Percentiles rank a stretch among this genome's conserved stretches.
phyloP scores from a whole-genome alignment of 1,139 yeast genomes.

The Diutina mesorugosa region DNA sequence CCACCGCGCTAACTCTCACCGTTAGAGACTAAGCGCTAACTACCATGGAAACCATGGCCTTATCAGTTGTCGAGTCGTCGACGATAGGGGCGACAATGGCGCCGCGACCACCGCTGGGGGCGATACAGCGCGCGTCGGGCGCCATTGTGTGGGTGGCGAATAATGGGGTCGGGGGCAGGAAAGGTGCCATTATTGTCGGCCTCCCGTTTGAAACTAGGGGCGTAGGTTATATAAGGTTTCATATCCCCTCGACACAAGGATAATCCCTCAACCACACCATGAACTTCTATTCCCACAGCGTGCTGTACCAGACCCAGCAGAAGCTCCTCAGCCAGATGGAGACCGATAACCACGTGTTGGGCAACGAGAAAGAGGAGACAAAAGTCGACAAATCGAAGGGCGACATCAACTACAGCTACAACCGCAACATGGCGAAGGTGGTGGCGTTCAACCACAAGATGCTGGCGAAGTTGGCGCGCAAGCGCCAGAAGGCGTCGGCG shows the following conservation, averaged over 20 bases:
- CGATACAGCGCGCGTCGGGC: too few species aligned
- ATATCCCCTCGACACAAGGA: too few species aligned
- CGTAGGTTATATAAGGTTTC: too few species aligned
- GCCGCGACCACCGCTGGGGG: too few species aligned
- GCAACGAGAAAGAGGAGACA: neutral
- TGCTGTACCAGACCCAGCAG: constrained; percentile 21
- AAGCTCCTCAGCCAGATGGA: constrained; percentile 12
- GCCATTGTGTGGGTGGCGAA: too few species aligned
- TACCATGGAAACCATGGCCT: too few species aligned
- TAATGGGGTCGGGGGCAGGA: too few species aligned
- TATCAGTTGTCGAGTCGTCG: neutral
- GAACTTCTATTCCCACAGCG: constrained; percentile 7
- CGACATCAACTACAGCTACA: neutral
- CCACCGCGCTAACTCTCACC: neutral
- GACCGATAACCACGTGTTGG: constrained; percentile 6
- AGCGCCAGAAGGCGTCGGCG: neutral
- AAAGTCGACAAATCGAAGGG: neutral
- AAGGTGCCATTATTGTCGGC: too few species aligned
- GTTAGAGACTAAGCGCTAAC: neutral
- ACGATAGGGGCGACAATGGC: neutral
- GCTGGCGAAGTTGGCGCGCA: neutral
- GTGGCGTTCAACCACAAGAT: neutral
- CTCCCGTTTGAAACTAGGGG: too few species aligned
- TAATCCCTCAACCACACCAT: neutral
- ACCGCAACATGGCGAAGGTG: neutral